Percentiles rank a stretch among this genome's conserved stretches.
Evolutionary conservation across 208 protist species (phyloP).

Genomic region (Leishmania mexicana): DNA sequence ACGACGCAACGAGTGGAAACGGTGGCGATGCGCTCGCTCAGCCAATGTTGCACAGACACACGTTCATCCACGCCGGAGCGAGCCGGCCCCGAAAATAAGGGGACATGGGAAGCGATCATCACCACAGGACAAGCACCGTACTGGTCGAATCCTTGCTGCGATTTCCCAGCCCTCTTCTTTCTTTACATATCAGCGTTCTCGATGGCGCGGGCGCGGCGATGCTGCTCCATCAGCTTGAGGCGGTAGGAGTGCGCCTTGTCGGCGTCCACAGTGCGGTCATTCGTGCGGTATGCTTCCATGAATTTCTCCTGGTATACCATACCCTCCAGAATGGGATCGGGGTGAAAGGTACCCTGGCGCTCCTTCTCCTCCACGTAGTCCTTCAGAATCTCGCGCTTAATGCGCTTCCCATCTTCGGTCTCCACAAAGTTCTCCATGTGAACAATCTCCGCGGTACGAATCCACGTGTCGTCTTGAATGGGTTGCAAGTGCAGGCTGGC

Average conservation of each 20-base stretch:
- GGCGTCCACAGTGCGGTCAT: conserved; percentile 39
- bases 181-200: conserved; percentile 21
- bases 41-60: neutral
- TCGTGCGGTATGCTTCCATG: conserved; percentile 73
- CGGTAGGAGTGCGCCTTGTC: conserved; percentile 58
- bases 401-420: conserved; percentile 47
- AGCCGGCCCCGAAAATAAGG: conserved; percentile 1
- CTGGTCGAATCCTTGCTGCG: neutral
- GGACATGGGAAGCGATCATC: neutral
- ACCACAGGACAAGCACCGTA: neutral
- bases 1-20: neutral
- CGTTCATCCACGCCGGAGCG: neutral
- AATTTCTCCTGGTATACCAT: conserved; percentile 83
- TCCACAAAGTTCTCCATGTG: conserved; percentile 71
- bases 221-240: conserved; percentile 45
- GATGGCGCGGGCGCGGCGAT: conserved; percentile 38
- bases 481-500: conserved; percentile 64
- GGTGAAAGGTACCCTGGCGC: conserved; percentile 16
- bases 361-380: conserved; percentile 57
- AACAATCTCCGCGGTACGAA: conserved; percentile 72
- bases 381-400: conserved; percentile 81
- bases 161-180: neutral
- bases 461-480: conserved; percentile 88
- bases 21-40: neutral
- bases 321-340: conserved; percentile 77